Evolutionary conservation across 192 early-diverging fungal genomes (phyloP).

Genomic region (Umbelopsis sp.): DNA sequence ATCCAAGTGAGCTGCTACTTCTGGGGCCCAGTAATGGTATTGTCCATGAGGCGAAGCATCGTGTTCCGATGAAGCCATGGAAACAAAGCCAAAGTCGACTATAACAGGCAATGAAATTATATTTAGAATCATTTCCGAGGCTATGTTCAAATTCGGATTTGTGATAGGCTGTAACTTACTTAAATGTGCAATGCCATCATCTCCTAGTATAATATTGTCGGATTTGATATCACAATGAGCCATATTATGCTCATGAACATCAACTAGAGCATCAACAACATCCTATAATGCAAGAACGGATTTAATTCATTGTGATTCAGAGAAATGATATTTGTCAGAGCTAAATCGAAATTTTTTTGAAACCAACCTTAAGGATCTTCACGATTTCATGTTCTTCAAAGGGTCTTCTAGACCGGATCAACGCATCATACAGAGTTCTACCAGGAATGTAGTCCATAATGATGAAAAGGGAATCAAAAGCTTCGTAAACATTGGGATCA

Average conservation of each 20-base stretch:
- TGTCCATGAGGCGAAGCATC: conserved; percentile 8
- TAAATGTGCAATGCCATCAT: conserved; percentile 4
- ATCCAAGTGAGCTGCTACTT: conserved; percentile 4
- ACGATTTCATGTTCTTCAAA: conserved; percentile 1
- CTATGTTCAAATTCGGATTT: background rate
- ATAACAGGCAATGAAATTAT: background rate
- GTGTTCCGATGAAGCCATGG: conserved; percentile 2
- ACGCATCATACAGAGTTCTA: conserved; percentile 1
- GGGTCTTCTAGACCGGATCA: conserved; percentile 7
- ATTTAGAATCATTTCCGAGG: conserved; percentile 9
- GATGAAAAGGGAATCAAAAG: conserved; percentile 7
- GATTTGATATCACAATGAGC: conserved; percentile 21
- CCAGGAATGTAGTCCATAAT: conserved; percentile 11
- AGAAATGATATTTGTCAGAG: too few species aligned
- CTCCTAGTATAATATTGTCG: conserved; percentile 5
- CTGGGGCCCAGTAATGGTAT: conserved; percentile 13
- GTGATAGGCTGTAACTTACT: background rate
- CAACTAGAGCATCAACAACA: background rate
- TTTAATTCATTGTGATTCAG: too few species aligned
- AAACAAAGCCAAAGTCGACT: conserved; percentile 16
- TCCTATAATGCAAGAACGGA: background rate
- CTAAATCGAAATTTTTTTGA: too few species aligned
- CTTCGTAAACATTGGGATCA: conserved; percentile 13
- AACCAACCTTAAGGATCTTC: conserved; percentile 9
- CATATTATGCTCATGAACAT: conserved; percentile 3